Evolutionary conservation across 441 rosid species (phyloP).

Genomic region (Croton setiger): DNA sequence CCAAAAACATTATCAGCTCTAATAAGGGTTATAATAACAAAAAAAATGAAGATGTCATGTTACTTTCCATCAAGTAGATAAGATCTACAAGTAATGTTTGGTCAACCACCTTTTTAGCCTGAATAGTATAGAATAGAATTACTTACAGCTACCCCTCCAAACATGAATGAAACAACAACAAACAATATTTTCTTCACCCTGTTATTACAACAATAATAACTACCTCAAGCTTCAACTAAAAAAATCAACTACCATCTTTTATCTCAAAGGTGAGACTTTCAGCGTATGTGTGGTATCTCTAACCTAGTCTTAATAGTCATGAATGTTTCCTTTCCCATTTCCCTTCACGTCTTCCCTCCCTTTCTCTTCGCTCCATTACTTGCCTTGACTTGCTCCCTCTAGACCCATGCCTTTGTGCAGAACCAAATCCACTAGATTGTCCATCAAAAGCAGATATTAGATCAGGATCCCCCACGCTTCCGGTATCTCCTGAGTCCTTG

Average conservation of each 20-base stretch:
- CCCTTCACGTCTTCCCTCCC: conserved; percentile 75
- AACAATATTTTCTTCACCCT: not conserved
- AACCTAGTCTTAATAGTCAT: conserved; percentile 16
- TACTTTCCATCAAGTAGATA: not conserved
- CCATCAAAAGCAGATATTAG: conserved; percentile 57
- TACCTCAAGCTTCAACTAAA: not conserved
- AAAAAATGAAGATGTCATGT: not conserved
- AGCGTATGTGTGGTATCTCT: not conserved
- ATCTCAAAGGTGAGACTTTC: not conserved
- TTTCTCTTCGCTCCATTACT: conserved; percentile 62
- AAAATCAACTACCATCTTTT: not conserved
- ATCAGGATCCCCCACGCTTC: conserved; percentile 75
- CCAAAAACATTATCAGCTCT: not conserved
- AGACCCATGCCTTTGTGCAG: conserved; percentile 57
- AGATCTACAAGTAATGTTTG: not conserved
- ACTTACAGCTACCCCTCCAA: too few relatives aligned
- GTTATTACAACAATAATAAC: not conserved
- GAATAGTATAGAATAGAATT: too few relatives aligned
- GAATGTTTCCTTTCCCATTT: conserved; percentile 89
- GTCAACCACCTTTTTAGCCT: not conserved
- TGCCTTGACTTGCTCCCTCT: conserved; percentile 77
- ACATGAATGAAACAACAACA: not conserved
- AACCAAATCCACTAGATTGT: conserved; percentile 49
- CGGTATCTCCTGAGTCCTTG: conserved; percentile 74
- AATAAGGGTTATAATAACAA: too few relatives aligned